phyloP scores from a whole-genome alignment of 352 stramenopile species.

The Aphanomyces stellatus region DNA sequence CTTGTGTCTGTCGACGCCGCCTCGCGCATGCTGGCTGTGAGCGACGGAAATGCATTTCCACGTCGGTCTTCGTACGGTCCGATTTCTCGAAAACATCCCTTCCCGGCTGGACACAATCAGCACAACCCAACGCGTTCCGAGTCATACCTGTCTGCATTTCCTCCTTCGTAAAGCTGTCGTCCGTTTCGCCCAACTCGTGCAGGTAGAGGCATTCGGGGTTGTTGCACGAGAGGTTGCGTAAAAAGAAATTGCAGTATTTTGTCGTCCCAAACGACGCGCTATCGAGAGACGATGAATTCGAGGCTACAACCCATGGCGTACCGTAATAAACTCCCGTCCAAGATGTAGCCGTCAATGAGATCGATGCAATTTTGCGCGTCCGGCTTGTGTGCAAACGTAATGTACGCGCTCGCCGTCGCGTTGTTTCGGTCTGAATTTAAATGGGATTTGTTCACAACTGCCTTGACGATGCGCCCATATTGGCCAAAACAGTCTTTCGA shows the following conservation, averaged over 20 bases:
- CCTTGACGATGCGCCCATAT: slow-evolving; percentile 91
- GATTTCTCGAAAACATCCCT: slow-evolving; percentile 58
- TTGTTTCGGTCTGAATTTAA: slow-evolving; percentile 58
- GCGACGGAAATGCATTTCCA: not conserved
- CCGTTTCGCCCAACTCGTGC: slow-evolving; percentile 87
- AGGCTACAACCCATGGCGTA: slow-evolving; percentile 14
- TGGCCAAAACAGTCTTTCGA: slow-evolving; percentile 87
- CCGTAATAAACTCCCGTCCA: slow-evolving; percentile 72
- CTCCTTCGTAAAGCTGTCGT: slow-evolving; percentile 93
- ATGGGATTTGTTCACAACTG: slow-evolving; percentile 86
- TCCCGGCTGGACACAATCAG: slow-evolving; percentile 32
- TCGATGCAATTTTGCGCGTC: slow-evolving; percentile 88
- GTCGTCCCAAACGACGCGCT: slow-evolving; percentile 91
- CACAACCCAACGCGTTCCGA: not conserved
- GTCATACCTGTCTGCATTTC: slow-evolving; percentile 79
- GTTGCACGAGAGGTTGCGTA: slow-evolving; percentile 85
- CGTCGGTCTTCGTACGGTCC: slow-evolving; percentile 7
- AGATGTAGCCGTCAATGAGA: slow-evolving; percentile 84
- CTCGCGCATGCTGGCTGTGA: slow-evolving; percentile 1
- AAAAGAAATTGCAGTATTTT: slow-evolving; percentile 95
- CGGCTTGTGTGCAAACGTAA: slow-evolving; percentile 88
- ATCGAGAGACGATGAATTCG: not conserved
- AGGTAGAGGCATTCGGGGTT: slow-evolving; percentile 94
- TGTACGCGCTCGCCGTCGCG: slow-evolving; percentile 86
- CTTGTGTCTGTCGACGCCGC: not conserved